Percentiles rank a stretch among this genome's conserved stretches.
Conservation (phyloP, 257 asterid genomes). For the Jacaranda mimosifolia region DNA sequence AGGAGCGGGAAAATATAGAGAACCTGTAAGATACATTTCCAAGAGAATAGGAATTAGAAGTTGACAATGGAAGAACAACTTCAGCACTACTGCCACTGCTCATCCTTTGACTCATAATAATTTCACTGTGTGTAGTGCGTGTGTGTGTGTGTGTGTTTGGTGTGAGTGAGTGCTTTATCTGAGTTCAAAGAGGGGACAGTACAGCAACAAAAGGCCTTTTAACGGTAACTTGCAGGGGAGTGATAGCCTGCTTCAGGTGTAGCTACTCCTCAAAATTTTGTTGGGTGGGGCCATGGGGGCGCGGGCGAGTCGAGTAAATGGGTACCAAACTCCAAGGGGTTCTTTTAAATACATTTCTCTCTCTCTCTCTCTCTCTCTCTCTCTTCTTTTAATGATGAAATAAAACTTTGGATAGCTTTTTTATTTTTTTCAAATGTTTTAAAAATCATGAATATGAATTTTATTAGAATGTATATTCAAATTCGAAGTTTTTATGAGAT, state of each 20-base stretch:
- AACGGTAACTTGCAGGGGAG: slow-evolving; percentile 50
- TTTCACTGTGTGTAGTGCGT: slow-evolving; percentile 9
- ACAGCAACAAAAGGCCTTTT: slow-evolving; percentile 20
- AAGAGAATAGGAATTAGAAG: slow-evolving; percentile 22
- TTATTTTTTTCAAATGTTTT: no score
- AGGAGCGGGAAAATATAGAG: background rate
- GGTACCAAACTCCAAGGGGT: no score
- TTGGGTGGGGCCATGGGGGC: background rate
- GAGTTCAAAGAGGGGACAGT: background rate
- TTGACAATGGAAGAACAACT: slow-evolving; percentile 26
- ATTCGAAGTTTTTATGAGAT: no score
- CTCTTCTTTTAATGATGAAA: no score
- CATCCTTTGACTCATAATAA: slow-evolving; percentile 13
- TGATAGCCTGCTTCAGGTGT: slow-evolving; percentile 35
- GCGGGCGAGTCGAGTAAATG: no score
- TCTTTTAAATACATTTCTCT: no score
- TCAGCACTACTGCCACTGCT: slow-evolving; percentile 11
- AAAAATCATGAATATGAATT: background rate
- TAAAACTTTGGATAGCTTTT: no score
- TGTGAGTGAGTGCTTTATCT: slow-evolving; percentile 16
- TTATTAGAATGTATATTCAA: no score
- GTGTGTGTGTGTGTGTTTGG: slow-evolving; percentile 22
- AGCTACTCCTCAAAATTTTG: slow-evolving; percentile 27
- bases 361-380: no score
- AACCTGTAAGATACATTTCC: slow-evolving; percentile 49